These are phyloP conservation scores for Trametes maxima DNA, from an alignment of 768 basidiomycete genomes.

Conservation along the genomic window DNA sequence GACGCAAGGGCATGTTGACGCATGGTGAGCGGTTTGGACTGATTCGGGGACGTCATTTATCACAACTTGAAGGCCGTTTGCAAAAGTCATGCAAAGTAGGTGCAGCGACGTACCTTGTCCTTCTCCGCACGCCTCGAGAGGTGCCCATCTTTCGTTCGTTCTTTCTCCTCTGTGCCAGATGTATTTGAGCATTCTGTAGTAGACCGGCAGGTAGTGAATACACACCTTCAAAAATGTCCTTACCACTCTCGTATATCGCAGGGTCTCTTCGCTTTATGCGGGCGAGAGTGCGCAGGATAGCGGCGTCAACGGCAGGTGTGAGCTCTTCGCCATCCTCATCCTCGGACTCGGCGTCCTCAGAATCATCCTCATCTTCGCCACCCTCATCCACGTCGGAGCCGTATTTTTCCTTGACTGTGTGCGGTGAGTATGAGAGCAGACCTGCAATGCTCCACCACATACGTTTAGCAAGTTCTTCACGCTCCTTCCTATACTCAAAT, in stretches of 20 bases:
- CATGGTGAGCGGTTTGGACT: constrained; percentile 76
- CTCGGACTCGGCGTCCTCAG: constrained; percentile 80
- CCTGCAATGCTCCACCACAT: constrained; percentile 31
- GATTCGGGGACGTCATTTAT: background rate
- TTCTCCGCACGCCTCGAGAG: constrained; percentile 36
- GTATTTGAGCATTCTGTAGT: background rate
- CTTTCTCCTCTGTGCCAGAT: constrained; percentile 63
- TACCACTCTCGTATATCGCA: constrained; percentile 72
- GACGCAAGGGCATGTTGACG: constrained; percentile 73
- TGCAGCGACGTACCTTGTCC: constrained; percentile 49
- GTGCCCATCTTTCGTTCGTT: constrained; percentile 44
- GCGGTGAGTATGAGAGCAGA: background rate
- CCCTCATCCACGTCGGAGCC: constrained; percentile 68
- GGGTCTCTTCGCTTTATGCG: constrained; percentile 84
- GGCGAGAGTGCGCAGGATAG: constrained; percentile 88
- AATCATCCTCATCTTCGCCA: constrained; percentile 58
- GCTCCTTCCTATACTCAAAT: constrained; percentile 79
- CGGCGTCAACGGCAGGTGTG: constrained; percentile 90
- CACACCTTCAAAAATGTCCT: constrained; percentile 81
- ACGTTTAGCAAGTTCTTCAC: constrained; percentile 83
- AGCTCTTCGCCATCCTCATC: constrained; percentile 96
- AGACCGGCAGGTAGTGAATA: background rate
- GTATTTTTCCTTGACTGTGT: constrained; percentile 85
- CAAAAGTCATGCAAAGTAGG: background rate
- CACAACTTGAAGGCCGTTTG: constrained; percentile 10